These are phyloP conservation scores for Lepidium campestre DNA, from an alignment of 441 rosid genomes.

Conservation along the genomic window DNA sequence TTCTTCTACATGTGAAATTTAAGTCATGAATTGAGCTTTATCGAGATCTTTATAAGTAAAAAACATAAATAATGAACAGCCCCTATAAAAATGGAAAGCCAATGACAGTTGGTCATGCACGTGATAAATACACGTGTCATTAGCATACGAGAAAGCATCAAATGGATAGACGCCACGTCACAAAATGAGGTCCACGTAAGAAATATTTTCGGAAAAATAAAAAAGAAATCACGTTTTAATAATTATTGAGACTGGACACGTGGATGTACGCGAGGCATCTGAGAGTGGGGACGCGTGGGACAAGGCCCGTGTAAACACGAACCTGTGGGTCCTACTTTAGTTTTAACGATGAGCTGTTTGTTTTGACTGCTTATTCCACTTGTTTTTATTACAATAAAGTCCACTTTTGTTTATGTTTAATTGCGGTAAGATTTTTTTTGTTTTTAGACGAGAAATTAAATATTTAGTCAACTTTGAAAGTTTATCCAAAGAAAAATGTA, in stretches of 20 bases:
- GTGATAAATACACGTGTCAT: not conserved
- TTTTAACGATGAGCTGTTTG: conserved; percentile 16
- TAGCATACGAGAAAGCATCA: not conserved
- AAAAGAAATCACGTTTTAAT: not conserved
- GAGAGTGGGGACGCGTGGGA: conserved; percentile 18
- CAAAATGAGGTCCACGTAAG: not conserved
- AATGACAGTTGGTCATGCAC: not conserved
- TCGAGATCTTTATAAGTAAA: too few relatives aligned
- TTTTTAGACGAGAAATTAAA: too few relatives aligned
- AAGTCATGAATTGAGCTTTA: too few relatives aligned
- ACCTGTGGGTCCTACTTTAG: not conserved
- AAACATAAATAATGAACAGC: too few relatives aligned
- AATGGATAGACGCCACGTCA: not conserved
- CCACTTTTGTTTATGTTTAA: not conserved
- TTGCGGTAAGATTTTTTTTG: not conserved
- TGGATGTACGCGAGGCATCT: not conserved
- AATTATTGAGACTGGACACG: not conserved
- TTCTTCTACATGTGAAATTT: too few relatives aligned
- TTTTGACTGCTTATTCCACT: not conserved
- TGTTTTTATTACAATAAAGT: not conserved
- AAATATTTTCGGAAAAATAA: not conserved
- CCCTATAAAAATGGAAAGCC: too few relatives aligned
- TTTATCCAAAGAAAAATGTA: too few relatives aligned
- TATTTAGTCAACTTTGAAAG: too few relatives aligned
- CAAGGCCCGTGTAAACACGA: conserved; percentile 19